These are phyloP conservation scores for Trichoderma atrobrunneum DNA, from an alignment of 2,329 filamentous ascomycete genomes.

Conservation along the genomic window DNA sequence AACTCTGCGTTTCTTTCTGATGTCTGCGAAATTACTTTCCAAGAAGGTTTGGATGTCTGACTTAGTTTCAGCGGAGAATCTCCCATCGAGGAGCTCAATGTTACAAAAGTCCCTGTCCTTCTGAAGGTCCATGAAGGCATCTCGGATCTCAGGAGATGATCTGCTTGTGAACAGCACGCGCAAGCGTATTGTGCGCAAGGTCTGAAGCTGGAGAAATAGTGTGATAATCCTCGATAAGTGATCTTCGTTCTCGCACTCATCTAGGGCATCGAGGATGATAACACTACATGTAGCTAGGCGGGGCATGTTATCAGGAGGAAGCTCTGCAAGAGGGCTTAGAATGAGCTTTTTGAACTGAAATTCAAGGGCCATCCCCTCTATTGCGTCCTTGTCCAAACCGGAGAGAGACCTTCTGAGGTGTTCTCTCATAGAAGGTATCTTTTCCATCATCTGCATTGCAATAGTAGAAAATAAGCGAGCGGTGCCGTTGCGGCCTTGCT, in stretches of 20 bases:
- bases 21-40: background rate
- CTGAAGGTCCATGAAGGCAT: background rate
- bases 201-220: background rate
- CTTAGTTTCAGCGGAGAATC: background rate
- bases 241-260: background rate
- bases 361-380: background rate
- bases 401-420: background rate
- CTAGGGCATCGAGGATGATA: background rate
- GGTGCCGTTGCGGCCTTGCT: background rate
- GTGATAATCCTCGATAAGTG: background rate
- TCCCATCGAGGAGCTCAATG: background rate
- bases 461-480: background rate
- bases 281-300: background rate
- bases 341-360: background rate
- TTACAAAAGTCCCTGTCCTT: background rate
- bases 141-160: background rate
- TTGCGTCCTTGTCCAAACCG: background rate
- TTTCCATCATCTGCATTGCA: background rate
- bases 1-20: background rate
- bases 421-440: background rate
- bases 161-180: background rate
- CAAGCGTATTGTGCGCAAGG: background rate
- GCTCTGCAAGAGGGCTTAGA: background rate
- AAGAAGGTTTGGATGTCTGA: background rate
- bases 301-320: background rate